Conservation (phyloP, 345 rosid genomes). For the Eucalyptus leucophloia region DNA sequence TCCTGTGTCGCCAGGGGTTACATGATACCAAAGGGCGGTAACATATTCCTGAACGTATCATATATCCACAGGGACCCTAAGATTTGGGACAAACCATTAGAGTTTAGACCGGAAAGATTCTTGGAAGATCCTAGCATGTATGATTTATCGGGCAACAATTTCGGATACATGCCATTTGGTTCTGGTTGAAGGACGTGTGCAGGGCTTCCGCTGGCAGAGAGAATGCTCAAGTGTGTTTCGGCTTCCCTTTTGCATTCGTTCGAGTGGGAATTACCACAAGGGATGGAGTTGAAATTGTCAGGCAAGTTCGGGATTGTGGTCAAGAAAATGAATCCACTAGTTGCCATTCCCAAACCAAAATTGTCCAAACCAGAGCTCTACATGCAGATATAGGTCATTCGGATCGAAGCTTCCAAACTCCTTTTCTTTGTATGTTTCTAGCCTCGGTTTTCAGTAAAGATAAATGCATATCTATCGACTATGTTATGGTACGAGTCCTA, state of each 20-base stretch:
- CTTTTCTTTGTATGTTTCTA: too few relatives aligned
- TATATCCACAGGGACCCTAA: slow-evolving; percentile 47
- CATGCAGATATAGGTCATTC: too few relatives aligned
- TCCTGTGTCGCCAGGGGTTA: not conserved
- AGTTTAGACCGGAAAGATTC: slow-evolving; percentile 36
- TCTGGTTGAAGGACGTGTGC: slow-evolving; percentile 45
- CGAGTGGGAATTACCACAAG: slow-evolving; percentile 35
- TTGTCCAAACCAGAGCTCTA: too few relatives aligned
- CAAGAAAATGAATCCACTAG: slow-evolving; percentile 26
- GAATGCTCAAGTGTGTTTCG: slow-evolving; percentile 9
- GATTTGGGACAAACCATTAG: slow-evolving; percentile 32
- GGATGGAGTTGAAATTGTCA: slow-evolving; percentile 9
- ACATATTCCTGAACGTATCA: slow-evolving; percentile 24
- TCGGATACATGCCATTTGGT: slow-evolving; percentile 40
- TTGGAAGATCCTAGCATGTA: not conserved
- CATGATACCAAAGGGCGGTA: slow-evolving; percentile 26
- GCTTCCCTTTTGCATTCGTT: slow-evolving; percentile 44
- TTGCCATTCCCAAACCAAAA: not conserved
- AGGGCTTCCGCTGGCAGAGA: slow-evolving; percentile 38
- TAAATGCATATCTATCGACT: too few relatives aligned
- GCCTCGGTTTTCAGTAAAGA: too few relatives aligned
- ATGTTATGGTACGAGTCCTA: too few relatives aligned
- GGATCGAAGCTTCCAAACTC: too few relatives aligned
- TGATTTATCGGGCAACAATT: slow-evolving; percentile 22
- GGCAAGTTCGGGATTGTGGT: slow-evolving; percentile 33